Evolutionary conservation across 495 filamentous ascomycete genomes (phyloP).

Genomic region (Podospora tetraspora): DNA sequence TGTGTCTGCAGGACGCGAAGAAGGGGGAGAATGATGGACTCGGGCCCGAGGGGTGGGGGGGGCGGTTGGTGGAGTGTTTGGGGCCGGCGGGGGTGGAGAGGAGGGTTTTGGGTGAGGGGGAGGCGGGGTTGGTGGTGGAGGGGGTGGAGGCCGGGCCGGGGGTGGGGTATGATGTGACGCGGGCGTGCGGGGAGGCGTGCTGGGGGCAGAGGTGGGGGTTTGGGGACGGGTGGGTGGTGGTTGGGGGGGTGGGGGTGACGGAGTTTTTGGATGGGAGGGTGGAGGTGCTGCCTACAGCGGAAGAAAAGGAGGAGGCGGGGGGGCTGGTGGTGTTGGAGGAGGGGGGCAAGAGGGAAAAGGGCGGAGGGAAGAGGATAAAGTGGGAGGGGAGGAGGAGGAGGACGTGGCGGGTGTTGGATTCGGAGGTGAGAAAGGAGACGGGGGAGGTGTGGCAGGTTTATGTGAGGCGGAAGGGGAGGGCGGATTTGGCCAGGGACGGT

Average conservation of each 20-base stretch:
- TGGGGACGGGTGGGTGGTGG: slow-evolving; percentile 50
- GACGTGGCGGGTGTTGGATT: slow-evolving; percentile 34
- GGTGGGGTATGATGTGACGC: slow-evolving; percentile 40
- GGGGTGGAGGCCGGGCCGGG: slow-evolving; percentile 24
- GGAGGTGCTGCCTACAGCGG: slow-evolving; percentile 9
- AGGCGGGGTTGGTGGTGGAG: slow-evolving; percentile 44
- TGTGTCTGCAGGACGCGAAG: slow-evolving; percentile 29
- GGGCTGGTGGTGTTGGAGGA: slow-evolving; percentile 20
- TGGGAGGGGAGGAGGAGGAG: slow-evolving; percentile 26
- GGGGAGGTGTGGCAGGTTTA: slow-evolving; percentile 40
- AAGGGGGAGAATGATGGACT: slow-evolving; percentile 8
- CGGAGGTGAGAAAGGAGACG: slow-evolving; percentile 18
- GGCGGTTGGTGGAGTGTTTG: slow-evolving; percentile 49
- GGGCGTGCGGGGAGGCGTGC: slow-evolving; percentile 52
- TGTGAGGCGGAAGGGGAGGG: slow-evolving; percentile 27
- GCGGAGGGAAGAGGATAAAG: slow-evolving; percentile 15
- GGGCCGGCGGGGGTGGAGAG: slow-evolving; percentile 36
- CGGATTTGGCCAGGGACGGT: slow-evolving; percentile 24
- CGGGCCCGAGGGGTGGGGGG: slow-evolving; percentile 23
- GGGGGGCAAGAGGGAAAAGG: slow-evolving; percentile 12
- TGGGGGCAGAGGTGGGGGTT: slow-evolving; percentile 55
- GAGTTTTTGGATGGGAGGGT: slow-evolving; percentile 40
- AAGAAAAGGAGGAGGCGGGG: slow-evolving; percentile 12
- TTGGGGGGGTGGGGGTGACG: slow-evolving; percentile 52
- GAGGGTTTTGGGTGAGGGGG: slow-evolving; percentile 29